Evolutionary conservation across 164 flowering plant genomes (phyloP).

Genomic region (Chloranthus sessilifolius): DNA sequence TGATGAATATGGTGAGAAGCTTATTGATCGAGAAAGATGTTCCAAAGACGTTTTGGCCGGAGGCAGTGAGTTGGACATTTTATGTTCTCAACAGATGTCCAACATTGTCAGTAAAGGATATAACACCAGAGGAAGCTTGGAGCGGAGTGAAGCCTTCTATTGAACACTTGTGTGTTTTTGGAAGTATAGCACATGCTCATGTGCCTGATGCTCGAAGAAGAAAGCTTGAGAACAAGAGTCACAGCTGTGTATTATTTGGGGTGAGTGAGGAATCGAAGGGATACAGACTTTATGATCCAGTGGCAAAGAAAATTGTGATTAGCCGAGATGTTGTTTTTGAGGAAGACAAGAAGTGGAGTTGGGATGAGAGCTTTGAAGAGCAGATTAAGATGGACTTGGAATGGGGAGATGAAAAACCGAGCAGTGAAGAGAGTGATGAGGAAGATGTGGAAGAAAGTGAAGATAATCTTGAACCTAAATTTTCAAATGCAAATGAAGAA

Average conservation of each 20-base stretch:
- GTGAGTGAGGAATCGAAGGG: not conserved
- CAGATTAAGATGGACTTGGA: too few species aligned
- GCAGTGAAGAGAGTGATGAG: not conserved
- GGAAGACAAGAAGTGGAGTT: not conserved
- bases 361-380: not conserved
- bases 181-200: not conserved
- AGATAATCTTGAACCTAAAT: not conserved
- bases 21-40: conserved; percentile 2
- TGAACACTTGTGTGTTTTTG: not conserved
- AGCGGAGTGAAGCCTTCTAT: not conserved
- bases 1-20: conserved; percentile 7
- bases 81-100: not conserved
- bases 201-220: not conserved
- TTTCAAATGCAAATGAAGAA: not conserved
- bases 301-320: not conserved
- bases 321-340: not conserved
- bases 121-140: not conserved
- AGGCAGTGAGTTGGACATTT: not conserved
- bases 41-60: not conserved
- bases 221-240: not conserved
- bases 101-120: not conserved
- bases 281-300: not conserved
- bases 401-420: too few species aligned
- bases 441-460: not conserved
- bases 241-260: not conserved